Evolutionary conservation across 257 asterid species (phyloP).

Genomic region (Rauvolfia tetraphylla): DNA sequence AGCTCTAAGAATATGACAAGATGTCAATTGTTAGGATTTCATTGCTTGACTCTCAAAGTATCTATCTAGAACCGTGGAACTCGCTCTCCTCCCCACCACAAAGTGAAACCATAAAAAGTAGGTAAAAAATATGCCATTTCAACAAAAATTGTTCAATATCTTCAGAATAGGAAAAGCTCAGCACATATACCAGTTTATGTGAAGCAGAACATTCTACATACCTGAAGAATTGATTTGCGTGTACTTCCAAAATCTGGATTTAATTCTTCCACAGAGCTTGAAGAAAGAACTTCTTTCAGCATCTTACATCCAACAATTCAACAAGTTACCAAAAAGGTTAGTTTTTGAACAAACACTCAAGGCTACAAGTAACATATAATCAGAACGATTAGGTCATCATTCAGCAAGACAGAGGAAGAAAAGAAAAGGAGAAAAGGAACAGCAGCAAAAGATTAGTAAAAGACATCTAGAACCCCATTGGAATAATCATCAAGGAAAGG

Average conservation of each 20-base stretch:
- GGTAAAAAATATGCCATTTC: conserved; percentile 2
- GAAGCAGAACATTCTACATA: conserved; percentile 14
- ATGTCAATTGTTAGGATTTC: not conserved
- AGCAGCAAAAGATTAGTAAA: conserved; percentile 2
- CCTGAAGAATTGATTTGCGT: conserved; percentile 87
- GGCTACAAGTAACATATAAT: not conserved
- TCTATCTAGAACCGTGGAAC: not conserved
- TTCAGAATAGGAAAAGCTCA: not conserved
- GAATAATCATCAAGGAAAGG: not conserved
- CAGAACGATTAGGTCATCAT: not conserved
- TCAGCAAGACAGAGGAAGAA: conserved; percentile 5
- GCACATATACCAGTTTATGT: not conserved
- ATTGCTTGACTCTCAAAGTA: not conserved
- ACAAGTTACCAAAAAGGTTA: conserved; percentile 12
- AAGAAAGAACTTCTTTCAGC: conserved; percentile 68
- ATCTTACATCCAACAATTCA: conserved; percentile 38
- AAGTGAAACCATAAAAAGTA: not conserved
- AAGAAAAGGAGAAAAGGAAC: conserved; percentile 4
- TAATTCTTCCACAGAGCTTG: conserved; percentile 49
- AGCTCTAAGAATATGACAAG: not conserved
- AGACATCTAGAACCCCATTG: not conserved
- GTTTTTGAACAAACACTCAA: not conserved
- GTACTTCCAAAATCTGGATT: conserved; percentile 61
- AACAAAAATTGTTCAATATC: not conserved
- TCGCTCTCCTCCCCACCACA: not conserved